Evolutionary conservation across 805 yeast genomes (phyloP).

Genomic region (Debaryomyces tyrocola): DNA sequence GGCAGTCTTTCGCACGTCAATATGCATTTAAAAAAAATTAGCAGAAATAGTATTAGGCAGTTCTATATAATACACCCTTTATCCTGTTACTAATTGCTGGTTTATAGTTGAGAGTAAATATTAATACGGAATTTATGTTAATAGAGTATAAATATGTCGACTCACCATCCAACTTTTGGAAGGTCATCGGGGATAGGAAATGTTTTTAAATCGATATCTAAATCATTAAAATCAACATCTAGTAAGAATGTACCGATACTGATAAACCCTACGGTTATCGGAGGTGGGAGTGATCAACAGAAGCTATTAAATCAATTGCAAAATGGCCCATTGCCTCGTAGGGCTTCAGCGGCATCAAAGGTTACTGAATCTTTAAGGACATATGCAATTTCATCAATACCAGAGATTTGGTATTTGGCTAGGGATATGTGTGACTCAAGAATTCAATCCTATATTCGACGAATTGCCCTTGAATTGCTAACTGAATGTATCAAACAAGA

Average conservation of each 20-base stretch:
- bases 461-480: constrained; percentile 54
- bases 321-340: constrained; percentile 31
- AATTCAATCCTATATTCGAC: constrained; percentile 24
- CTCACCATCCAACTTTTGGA: constrained; percentile 32
- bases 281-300: constrained; percentile 44
- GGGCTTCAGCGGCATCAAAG: constrained; percentile 52
- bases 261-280: constrained; percentile 45
- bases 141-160: constrained; percentile 12
- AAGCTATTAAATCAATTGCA: constrained; percentile 38
- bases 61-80: too few species aligned
- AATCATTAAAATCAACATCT: constrained; percentile 30
- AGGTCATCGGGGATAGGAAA: constrained; percentile 37
- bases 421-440: constrained; percentile 51
- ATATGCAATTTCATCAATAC: constrained; percentile 56
- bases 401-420: constrained; percentile 76
- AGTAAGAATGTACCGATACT: constrained; percentile 26
- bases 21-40: too few species aligned
- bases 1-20: too few species aligned
- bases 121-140: background rate
- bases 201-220: constrained; percentile 40
- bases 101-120: too few species aligned
- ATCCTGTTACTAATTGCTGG: too few species aligned
- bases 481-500: constrained; percentile 55
- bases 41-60: too few species aligned
- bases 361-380: constrained; percentile 52